These are phyloP conservation scores for Tolypocladium tropicale DNA, from an alignment of 2,329 filamentous ascomycete species.

Conservation along the genomic window DNA sequence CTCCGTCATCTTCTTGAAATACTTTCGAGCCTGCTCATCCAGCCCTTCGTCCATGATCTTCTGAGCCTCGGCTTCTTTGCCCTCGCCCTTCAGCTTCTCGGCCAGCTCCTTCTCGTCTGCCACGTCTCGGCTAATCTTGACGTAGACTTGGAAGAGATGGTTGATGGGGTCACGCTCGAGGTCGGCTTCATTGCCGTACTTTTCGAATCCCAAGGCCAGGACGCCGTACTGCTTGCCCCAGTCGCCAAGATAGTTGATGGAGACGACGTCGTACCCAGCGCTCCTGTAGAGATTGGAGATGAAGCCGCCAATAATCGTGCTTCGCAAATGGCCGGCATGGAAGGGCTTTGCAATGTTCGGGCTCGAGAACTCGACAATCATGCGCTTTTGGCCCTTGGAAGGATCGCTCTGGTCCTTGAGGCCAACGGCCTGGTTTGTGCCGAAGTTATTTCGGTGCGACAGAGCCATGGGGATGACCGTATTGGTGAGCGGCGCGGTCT, in stretches of 20 bases:
- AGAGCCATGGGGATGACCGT: constrained; percentile 5
- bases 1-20: constrained; percentile 50
- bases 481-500: constrained; percentile 2
- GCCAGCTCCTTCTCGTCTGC: constrained; percentile 49
- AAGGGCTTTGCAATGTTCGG: constrained; percentile 69
- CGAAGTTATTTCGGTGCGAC: constrained; percentile 3
- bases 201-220: constrained; percentile 54
- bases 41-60: constrained; percentile 27
- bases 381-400: constrained; percentile 3
- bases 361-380: constrained; percentile 63
- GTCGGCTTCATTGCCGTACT: constrained; percentile 54
- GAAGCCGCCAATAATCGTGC: constrained; percentile 61
- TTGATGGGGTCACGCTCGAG: constrained; percentile 55
- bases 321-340: constrained; percentile 57
- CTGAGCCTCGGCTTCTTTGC: constrained; percentile 24
- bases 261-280: constrained; percentile 57
- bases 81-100: constrained; percentile 32
- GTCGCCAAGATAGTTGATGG: constrained; percentile 64
- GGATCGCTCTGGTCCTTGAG: constrained; percentile 3
- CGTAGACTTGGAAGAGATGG: constrained; percentile 59
- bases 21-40: constrained; percentile 39
- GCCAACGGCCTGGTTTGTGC: constrained; percentile 2
- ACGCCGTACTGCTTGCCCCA: constrained; percentile 63
- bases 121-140: constrained; percentile 53
- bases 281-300: constrained; percentile 54